Base-by-base conservation (phyloP, 2,329 filamentous ascomycete genomes). In the Magnaporthales sp. region DNA sequence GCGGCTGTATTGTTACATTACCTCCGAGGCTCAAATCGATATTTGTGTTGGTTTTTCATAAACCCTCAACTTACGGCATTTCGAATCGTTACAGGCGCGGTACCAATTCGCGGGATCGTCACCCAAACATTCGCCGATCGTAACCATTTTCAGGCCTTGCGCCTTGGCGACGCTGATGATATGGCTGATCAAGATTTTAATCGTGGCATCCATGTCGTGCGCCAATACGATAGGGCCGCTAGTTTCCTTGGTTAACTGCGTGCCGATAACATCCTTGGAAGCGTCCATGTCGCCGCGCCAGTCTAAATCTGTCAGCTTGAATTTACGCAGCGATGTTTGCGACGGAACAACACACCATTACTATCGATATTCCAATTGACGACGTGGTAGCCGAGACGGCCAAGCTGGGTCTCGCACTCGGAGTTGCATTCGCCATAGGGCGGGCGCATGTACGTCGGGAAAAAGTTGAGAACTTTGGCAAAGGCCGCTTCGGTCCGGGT, bases 81-180 rank as follows among this genome's bases (percentile, higher is more conserved):
- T 9, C 19, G 7, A 0, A 74, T 75, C 11, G 73, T 75, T 11
- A 72, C 74, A 0, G 75, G 72, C 63, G 73, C 81, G 78, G 73
- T 83, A 83, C 80, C 80, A 83, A 73, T 83, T 83, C 38, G 70
- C 73, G 5, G 70, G 66, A 10, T 78, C 76, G 69, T 83, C 80
- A 10, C 75, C 77, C 46, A 83, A 72, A 68, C 80, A 83, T 68
- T 81, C 79, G 61, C 81, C 80, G 19, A 82, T 74, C 6, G 79
- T 80, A 13, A 82, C 80, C 7, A 77, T 74, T 70, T 76, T 76
- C 75, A 79, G 81, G 26, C 77, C 77, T 31, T 79, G 75, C 22
- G 69, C 67, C 58, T 74, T 75, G 11, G 77, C 71, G 67, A 72
- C 76, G 15, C 77, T 73, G 30, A 82, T 78, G 74, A 82, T 80